Base-by-base conservation (phyloP, 2,329 filamentous ascomycete species). In the Blumeriella jaapii region DNA sequence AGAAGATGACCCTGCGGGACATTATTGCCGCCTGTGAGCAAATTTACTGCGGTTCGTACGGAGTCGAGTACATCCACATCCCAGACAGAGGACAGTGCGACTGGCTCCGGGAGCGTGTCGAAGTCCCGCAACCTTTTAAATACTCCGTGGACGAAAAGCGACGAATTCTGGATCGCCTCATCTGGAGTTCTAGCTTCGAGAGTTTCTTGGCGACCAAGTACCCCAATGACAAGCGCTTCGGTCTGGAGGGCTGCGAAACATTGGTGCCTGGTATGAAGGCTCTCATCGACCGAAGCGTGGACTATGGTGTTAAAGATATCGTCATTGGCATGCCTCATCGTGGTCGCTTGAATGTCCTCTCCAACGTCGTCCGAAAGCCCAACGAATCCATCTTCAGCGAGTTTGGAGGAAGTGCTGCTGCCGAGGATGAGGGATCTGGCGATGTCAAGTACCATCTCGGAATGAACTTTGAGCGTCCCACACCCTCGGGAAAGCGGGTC, bases 361-460 rank as follows among this genome's bases (percentile, higher is more conserved):
- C 82, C 67, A 98, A 98, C 65, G 91, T 98, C 56, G 91, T 98
- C 51, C 81, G 91, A 57, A 98, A 98, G 67, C 89, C 91, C 53
- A 98, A 98, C 63, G 91, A 96, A 67, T 96, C 91, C 48, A 98
- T 98, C 62, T 98, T 98, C 69, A 93, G 83, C 59, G 91, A 98
- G 62, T 98, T 98, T 55, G 54, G 84, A 44, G 91, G 91, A 52
- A 84, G 81, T 29, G 67, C 82, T 14, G 85, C 84, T 56, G 83
- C 84, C 36, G 82, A 83, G 50, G 91, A 96, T 51, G 89, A 98
- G 65, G 91, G 91, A 41, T 96, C 91, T 39, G 91, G 91, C 54
- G 91, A 98, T 60, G 91, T 98, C 63, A 98, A 98, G 65, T 98
- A 98, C 67, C 91, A 98, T 67, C 69, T 98, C 55, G 91, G 91